phyloP scores from a whole-genome alignment of 1,284 basidiomycete species.

The Trichosporon coremiiforme region DNA sequence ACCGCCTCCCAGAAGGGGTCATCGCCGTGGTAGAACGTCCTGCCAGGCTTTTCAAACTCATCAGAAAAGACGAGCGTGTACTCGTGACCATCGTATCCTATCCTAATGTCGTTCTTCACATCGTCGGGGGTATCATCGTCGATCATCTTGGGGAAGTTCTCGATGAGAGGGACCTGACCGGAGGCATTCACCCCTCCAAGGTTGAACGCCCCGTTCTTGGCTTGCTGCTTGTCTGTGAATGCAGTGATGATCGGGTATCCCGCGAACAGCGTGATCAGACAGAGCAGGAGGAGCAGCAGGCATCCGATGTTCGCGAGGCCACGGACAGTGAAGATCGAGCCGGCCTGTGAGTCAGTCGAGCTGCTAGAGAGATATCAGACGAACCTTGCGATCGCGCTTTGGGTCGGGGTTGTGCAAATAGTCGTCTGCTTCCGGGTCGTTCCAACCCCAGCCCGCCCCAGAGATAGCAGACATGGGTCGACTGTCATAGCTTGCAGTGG shows the following conservation, averaged over 20 bases:
- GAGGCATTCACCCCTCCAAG: conserved; percentile 62
- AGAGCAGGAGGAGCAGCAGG: conserved; percentile 65
- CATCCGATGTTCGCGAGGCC: conserved; percentile 82
- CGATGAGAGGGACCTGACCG: conserved; percentile 65
- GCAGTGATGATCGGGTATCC: conserved; percentile 57
- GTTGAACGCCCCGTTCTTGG: conserved; percentile 60
- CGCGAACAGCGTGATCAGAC: conserved; percentile 69
- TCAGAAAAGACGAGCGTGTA: conserved; percentile 60
- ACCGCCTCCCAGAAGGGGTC: conserved; percentile 58
- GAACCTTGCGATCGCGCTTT: conserved; percentile 64
- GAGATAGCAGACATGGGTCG: conserved; percentile 19
- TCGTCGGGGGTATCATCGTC: conserved; percentile 70
- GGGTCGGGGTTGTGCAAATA: conserved; percentile 61
- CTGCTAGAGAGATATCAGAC: too few relatives aligned
- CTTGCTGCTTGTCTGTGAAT: conserved; percentile 43
- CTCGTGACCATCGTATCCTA: conserved; percentile 51
- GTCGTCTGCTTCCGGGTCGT: conserved; percentile 56
- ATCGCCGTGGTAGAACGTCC: conserved; percentile 71
- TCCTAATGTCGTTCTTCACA: conserved; percentile 39
- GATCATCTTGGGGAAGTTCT: conserved; percentile 68
- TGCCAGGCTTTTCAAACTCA: conserved; percentile 64
- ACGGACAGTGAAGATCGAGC: conserved; percentile 69
- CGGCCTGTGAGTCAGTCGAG: too few relatives aligned
- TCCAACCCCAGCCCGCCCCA: conserved; percentile 33
- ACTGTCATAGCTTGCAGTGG: conserved; percentile 5